Conservation (phyloP, 1,139 yeast species). For the Blastobotrys petasosporus region DNA sequence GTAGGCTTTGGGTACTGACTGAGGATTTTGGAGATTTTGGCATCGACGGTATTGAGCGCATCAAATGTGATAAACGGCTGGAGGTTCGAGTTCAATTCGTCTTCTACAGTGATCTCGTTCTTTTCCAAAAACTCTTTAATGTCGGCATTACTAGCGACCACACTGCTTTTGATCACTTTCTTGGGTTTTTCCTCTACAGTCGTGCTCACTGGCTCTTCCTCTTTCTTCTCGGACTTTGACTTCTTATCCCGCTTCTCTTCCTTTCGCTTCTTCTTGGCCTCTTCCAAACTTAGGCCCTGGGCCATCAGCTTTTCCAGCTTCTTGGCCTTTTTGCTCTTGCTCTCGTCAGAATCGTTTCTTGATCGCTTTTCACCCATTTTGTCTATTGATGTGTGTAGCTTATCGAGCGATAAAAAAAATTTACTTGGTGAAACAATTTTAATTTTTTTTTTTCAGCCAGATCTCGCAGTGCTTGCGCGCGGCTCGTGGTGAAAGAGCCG, state of each 20-base stretch:
- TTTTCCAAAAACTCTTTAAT: slow-evolving; percentile 56
- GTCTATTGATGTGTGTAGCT: background rate
- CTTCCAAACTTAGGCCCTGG: slow-evolving; percentile 21
- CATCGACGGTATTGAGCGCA: slow-evolving; percentile 52
- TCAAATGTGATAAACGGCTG: slow-evolving; percentile 70
- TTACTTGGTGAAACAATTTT: slow-evolving; percentile 4
- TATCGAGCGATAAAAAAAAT: slow-evolving; percentile 5
- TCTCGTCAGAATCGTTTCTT: slow-evolving; percentile 12
- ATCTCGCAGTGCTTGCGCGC: too few relatives aligned
- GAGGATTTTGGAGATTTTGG: slow-evolving; percentile 51
- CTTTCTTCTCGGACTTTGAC: slow-evolving; percentile 34
- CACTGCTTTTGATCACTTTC: slow-evolving; percentile 9
- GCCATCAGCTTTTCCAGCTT: slow-evolving; percentile 19
- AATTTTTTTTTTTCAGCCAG: background rate
- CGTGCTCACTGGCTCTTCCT: slow-evolving; percentile 34
- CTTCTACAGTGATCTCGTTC: slow-evolving; percentile 79
- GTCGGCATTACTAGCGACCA: slow-evolving; percentile 32
- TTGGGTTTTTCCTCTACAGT: slow-evolving; percentile 37
- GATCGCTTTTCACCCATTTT: slow-evolving; percentile 9
- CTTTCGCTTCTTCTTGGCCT: slow-evolving; percentile 23
- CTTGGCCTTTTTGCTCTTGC: slow-evolving; percentile 12
- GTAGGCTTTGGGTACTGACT: slow-evolving; percentile 84
- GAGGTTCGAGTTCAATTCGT: slow-evolving; percentile 44
- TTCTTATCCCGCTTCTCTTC: slow-evolving; percentile 24
- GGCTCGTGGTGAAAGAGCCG: too few relatives aligned